Base-by-base conservation (phyloP, 768 basidiomycete species). In the Russula virescens region DNA sequence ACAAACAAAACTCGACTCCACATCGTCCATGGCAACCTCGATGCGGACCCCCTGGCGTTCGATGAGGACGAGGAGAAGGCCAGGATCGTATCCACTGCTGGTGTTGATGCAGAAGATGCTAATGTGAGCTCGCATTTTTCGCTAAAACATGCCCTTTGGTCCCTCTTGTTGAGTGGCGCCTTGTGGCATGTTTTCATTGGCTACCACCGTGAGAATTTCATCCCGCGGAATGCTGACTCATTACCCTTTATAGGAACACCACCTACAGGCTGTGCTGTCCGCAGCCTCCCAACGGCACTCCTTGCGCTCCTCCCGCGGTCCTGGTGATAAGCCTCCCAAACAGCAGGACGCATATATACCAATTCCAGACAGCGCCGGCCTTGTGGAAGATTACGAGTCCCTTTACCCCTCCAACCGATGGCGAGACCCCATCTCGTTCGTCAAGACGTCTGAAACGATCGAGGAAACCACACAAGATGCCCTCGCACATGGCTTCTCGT, bases 71-170 rank as follows among this genome's bases (percentile, higher is more conserved):
- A 91, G 69, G 88, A 90, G 78, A 89, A 88, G 80, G 88, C 87
- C 69, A 82, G 85, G 74, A 83, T 87, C 66, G 83, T 92, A 66
- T 86, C 77, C 40, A 91, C 90, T 23, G 88, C 89, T 47, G 92
- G 92, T 69, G 92, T 94, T 70, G 92, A 94, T 73, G 88, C 88
- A 72, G 91, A 94, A 79, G 92, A 94, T 71, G 91, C 91, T 74
- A 92, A 93, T 76, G 92, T 94, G 79, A 86, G 91, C 66, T 47
- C 66, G 49, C 47, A 55, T 82, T 70, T 52, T 51, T 50, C 43
- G 68, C 68, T 69, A 71, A 69, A 72, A 73, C 69, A 69, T 73
- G 72, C 68, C 65, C 68, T 71, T 69, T 68, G 66, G 69, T 75
- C 75, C 71, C 71, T 72, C 75, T 74, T 78, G 77, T 80, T 80